phyloP scores from a whole-genome alignment of 148 eudicot species.

The Heliamphora exappendiculata region DNA sequence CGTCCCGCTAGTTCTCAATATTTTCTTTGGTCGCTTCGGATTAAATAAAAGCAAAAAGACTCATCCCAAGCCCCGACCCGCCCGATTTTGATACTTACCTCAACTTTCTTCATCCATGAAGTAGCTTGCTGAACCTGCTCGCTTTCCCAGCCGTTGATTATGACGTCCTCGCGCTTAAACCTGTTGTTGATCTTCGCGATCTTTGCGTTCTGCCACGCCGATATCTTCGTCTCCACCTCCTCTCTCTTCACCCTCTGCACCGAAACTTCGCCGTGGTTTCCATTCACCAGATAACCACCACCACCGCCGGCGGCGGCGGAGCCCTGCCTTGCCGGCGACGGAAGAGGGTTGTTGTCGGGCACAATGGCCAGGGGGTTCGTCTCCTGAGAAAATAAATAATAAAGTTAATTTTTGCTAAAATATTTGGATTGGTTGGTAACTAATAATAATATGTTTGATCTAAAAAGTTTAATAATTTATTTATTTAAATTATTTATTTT shows the following conservation, averaged over 20 bases:
- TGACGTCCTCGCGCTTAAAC: conserved; percentile 79
- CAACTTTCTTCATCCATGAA: conserved; percentile 88
- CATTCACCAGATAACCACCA: conserved; percentile 1
- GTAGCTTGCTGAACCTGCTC: conserved; percentile 77
- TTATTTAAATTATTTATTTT: too few relatives aligned
- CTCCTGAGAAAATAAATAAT: too few relatives aligned
- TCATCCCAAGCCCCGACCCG: too few relatives aligned
- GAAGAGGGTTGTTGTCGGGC: conserved; percentile 39
- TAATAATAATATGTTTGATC: too few relatives aligned
- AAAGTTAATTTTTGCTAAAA: too few relatives aligned
- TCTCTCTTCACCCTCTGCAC: conserved; percentile 77
- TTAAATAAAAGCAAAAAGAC: too few relatives aligned
- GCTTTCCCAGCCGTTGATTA: conserved; percentile 79
- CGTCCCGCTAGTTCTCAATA: too few relatives aligned
- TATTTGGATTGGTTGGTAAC: too few relatives aligned
- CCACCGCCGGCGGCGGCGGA: neutral
- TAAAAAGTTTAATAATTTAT: too few relatives aligned
- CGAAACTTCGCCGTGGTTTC: conserved; percentile 23
- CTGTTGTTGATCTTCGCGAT: conserved; percentile 78
- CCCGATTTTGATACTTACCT: conserved; percentile 53
- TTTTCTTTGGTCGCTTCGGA: too few relatives aligned
- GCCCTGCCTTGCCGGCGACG: conserved; percentile 23
- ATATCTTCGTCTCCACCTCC: conserved; percentile 84
- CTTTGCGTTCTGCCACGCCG: conserved; percentile 89
- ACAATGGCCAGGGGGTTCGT: conserved; percentile 82